Base-by-base conservation (phyloP, 2,329 filamentous ascomycete genomes). In the Pseudogymnoascus sp. region DNA sequence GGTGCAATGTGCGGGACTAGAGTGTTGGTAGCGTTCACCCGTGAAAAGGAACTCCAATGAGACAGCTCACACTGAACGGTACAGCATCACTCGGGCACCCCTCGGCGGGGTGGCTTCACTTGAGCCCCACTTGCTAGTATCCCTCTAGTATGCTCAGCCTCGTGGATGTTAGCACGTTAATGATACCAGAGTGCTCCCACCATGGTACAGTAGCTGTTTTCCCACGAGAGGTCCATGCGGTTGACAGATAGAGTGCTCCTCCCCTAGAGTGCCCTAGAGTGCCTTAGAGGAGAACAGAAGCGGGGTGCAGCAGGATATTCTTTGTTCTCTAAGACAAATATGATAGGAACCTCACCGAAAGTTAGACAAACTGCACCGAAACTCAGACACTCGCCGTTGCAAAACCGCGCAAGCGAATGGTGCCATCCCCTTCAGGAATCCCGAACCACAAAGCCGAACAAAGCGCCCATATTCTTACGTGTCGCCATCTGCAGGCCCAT, bases 391-490 rank as follows among this genome's bases (percentile, higher is more conserved):
- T n/a, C 26, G 12, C 14, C 43, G 24, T 12, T 8, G 22, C 43
- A 7, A 46, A 46, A 53, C 11, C 46, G 4, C 41, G 22, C 41
- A 43, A 43, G 10, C 40, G 16, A 38, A 6, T 11, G 5, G 41
- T 12, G 19, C 41, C 41, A 24, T 6, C 41, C 22, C 22, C 41
- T 14, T 46, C 46, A 56, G 46, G 46, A 56, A 56, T 33, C 6
- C 46, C 46, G 46, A 56, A 11, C 8, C 26, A 31, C 22, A 3
- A 24, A 46, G 41, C 41, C 16, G 14, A 16, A 40, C 41, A 46
- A 50, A 26, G 43, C 46, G 26, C 46, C 46, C 46, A 56, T 19
- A 33, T 56, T 33, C 46, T 56, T 56, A 56, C 46, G 46, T 56
- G 46, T 56, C 24, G 22, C 22, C 41, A 1, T 50, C 43, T 50